Evolutionary conservation across 2,329 filamentous ascomycete species (phyloP).

Genomic region (Arthroderma sp.): DNA sequence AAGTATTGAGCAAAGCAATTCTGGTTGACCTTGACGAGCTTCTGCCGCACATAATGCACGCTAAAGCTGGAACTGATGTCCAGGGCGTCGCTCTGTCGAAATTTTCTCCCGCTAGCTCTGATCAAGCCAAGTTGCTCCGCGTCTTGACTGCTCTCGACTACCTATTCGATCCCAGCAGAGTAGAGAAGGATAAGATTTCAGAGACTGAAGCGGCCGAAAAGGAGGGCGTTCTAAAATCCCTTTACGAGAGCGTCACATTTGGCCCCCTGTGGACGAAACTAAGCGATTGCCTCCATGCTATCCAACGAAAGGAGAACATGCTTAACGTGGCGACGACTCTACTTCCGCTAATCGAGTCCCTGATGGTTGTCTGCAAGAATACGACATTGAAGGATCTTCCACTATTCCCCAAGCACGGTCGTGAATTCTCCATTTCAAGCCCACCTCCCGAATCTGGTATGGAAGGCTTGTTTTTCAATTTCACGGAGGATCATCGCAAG

Average conservation of each 20-base stretch:
- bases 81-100: conserved; percentile 88
- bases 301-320: conserved; percentile 86
- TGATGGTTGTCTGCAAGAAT: conserved; percentile 99
- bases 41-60: conserved; percentile 71
- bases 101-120: conserved; percentile 89
- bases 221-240: conserved; percentile 69
- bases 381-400: conserved; percentile 63
- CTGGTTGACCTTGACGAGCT: conserved; percentile 73
- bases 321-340: conserved; percentile 94
- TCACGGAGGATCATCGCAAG: conserved; percentile 93
- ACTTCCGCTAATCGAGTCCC: conserved; percentile 80
- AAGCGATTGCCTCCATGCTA: conserved; percentile 74
- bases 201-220: conserved; percentile 52
- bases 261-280: conserved; percentile 83
- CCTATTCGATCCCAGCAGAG: conserved; percentile 69
- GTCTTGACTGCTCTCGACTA: conserved; percentile 91
- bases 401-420: conserved; percentile 34
- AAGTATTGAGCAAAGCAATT: conserved; percentile 71
- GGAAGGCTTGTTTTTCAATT: conserved; percentile 87
- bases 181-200: conserved; percentile 38
- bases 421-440: conserved; percentile 61
- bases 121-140: conserved; percentile 88
- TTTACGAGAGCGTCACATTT: conserved; percentile 87
- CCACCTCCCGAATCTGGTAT: conserved; percentile 68
- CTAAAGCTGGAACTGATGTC: conserved; percentile 81